Evolutionary conservation across 1,284 basidiomycete genomes (phyloP).

Genomic region (Ceratobasidium sp.): DNA sequence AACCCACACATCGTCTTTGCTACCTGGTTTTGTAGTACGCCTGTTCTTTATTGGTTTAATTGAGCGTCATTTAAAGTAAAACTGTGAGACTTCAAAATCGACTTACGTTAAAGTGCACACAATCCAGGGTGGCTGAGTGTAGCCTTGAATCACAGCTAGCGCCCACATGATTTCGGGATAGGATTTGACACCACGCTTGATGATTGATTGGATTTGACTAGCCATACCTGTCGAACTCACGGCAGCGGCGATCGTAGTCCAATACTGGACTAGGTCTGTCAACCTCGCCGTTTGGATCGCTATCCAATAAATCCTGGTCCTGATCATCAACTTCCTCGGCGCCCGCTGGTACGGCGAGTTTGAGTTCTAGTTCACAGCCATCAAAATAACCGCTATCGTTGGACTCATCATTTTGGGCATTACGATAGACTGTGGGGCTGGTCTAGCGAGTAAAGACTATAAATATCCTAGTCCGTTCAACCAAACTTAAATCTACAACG

Average conservation of each 20-base stretch:
- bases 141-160: too few species aligned
- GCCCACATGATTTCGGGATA: slow-evolving; percentile 40
- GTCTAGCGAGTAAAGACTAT: background rate
- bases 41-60: too few species aligned
- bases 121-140: too few species aligned
- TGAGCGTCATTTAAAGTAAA: too few species aligned
- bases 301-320: slow-evolving; percentile 44
- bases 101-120: too few species aligned
- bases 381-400: slow-evolving; percentile 53
- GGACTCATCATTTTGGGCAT: slow-evolving; percentile 53
- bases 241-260: slow-evolving; percentile 47
- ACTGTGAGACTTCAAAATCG: too few species aligned
- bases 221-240: background rate
- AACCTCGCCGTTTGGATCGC: slow-evolving; percentile 43
- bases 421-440: slow-evolving; percentile 47
- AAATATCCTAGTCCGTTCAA: slow-evolving; percentile 75
- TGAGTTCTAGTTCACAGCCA: slow-evolving; percentile 51
- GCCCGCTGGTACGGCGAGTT: slow-evolving; percentile 50
- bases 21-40: too few species aligned
- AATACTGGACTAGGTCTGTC: slow-evolving; percentile 45
- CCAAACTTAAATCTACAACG: background rate
- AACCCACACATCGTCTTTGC: too few species aligned
- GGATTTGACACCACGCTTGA: slow-evolving; percentile 59
- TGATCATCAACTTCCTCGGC: slow-evolving; percentile 43
- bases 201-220: slow-evolving; percentile 47